Conservation (phyloP, 441 rosid genomes). For the Isatis lusitanica region DNA sequence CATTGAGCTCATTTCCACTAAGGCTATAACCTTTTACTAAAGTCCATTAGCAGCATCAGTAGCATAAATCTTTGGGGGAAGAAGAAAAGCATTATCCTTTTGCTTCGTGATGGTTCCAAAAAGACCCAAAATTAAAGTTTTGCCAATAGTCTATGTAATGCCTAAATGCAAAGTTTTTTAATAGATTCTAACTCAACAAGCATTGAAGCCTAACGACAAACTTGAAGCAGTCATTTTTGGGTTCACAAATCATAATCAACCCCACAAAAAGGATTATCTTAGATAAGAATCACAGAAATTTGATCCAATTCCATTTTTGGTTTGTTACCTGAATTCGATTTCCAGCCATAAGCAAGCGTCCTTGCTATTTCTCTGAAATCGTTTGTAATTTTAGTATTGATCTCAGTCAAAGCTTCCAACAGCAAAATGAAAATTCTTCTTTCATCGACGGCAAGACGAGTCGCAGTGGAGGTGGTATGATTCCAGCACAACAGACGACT, state of each 20-base stretch:
- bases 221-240: constrained; percentile 23
- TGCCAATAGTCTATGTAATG: constrained; percentile 1
- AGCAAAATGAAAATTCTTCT: too few relatives aligned
- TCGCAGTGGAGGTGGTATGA: too few relatives aligned
- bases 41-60: background rate
- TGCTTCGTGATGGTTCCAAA: constrained; percentile 16
- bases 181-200: constrained; percentile 20
- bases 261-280: too few relatives aligned
- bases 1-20: background rate
- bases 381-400: too few relatives aligned
- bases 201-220: constrained; percentile 9
- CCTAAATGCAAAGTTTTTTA: background rate
- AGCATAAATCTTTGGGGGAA: background rate
- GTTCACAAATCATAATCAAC: background rate
- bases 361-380: too few relatives aligned
- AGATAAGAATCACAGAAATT: too few relatives aligned
- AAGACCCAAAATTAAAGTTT: constrained; percentile 19
- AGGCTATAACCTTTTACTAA: constrained; percentile 12
- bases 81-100: constrained; percentile 22
- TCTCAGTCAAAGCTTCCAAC: too few relatives aligned
- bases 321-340: too few relatives aligned
- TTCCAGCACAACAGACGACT: too few relatives aligned
- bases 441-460: too few relatives aligned
- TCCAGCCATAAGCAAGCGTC: too few relatives aligned
- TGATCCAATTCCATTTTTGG: too few relatives aligned